Conservation (phyloP, 2,329 filamentous ascomycete genomes). For the Sporothrix luriei region DNA sequence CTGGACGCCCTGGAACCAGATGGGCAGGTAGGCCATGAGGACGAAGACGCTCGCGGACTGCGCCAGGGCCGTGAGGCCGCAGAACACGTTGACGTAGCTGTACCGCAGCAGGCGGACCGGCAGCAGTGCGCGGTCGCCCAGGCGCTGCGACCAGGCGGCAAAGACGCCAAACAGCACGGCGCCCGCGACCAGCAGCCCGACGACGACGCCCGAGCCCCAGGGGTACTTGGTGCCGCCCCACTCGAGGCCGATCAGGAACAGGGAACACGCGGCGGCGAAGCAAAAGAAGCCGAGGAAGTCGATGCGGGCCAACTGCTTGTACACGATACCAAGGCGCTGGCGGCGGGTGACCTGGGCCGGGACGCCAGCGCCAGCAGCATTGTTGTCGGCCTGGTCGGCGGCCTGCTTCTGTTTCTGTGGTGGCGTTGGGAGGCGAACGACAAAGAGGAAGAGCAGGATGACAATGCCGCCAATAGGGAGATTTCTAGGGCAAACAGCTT, state of each 20-base stretch:
- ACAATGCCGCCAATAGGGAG: conserved; percentile 48
- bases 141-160: conserved; percentile 47
- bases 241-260: conserved; percentile 51
- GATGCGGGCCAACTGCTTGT: conserved; percentile 38
- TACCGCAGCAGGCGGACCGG: conserved; percentile 42
- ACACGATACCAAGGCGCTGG: not conserved
- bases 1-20: conserved; percentile 44
- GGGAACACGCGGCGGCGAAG: conserved; percentile 47
- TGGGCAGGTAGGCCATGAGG: conserved; percentile 42
- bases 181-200: conserved; percentile 47
- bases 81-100: conserved; percentile 43
- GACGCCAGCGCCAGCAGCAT: conserved; percentile 37
- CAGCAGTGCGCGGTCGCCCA: conserved; percentile 38
- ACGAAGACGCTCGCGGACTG: conserved; percentile 40
- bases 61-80: conserved; percentile 28
- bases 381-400: not conserved
- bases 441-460: conserved; percentile 41
- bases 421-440: conserved; percentile 38
- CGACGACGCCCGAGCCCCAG: conserved; percentile 47
- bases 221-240: conserved; percentile 47
- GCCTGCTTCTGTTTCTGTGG: conserved; percentile 41
- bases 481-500: conserved; percentile 43
- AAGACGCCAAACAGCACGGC: conserved; percentile 41
- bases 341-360: conserved; percentile 40
- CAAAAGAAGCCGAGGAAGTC: conserved; percentile 49